These are phyloP conservation scores for Ceraceosorus guamensis DNA, from an alignment of 1,284 basidiomycete genomes.

Conservation along the genomic window DNA sequence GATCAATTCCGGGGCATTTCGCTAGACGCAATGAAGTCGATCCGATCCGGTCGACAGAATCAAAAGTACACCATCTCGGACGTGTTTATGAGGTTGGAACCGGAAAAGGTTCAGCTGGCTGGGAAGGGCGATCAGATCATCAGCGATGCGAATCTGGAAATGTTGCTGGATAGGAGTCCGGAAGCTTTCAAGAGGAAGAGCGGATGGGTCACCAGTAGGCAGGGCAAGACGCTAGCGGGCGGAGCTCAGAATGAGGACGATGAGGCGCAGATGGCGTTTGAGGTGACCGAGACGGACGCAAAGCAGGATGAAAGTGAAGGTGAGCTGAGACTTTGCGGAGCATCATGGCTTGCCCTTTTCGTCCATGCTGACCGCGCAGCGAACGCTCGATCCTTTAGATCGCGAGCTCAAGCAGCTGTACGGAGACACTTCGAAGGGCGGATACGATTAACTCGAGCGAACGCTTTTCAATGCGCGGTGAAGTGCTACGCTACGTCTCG, in stretches of 20 bases:
- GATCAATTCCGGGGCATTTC: constrained; percentile 52
- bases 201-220: constrained; percentile 60
- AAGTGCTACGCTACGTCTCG: no score
- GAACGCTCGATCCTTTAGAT: no score
- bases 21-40: constrained; percentile 57
- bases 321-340: no score
- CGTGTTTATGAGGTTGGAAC: constrained; percentile 74
- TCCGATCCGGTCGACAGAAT: neutral
- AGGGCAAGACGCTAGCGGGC: constrained; percentile 9
- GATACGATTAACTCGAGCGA: no score
- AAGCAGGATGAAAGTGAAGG: no score
- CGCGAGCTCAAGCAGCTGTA: no score
- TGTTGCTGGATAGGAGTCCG: constrained; percentile 71
- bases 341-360: no score
- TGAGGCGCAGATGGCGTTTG: constrained; percentile 59
- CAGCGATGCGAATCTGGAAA: constrained; percentile 67
- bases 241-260: constrained; percentile 7
- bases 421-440: no score
- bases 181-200: constrained; percentile 70
- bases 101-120: constrained; percentile 82
- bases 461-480: no score
- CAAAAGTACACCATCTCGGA: constrained; percentile 22
- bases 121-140: constrained; percentile 69
- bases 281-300: constrained; percentile 60
- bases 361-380: no score